Evolutionary conservation across 805 yeast species (phyloP).

Genomic region (Yamadazyma paraphyllophila): DNA sequence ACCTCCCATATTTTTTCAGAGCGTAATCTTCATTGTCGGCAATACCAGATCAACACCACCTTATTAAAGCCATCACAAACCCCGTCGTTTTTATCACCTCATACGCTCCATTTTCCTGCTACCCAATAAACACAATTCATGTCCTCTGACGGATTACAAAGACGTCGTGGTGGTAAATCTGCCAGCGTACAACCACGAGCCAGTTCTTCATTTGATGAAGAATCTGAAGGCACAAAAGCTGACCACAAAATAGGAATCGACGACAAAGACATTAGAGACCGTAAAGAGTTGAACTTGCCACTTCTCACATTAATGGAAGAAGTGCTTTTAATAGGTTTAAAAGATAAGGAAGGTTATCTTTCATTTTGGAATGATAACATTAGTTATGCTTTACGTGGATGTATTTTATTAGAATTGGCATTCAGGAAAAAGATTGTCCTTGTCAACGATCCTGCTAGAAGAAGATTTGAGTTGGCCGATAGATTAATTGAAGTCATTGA

Average conservation of each 20-base stretch:
- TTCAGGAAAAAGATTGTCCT: slow-evolving; percentile 85
- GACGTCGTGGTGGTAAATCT: slow-evolving; percentile 64
- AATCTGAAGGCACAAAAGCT: slow-evolving; percentile 22
- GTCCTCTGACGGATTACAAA: slow-evolving; percentile 56
- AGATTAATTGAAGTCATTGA: slow-evolving; percentile 85
- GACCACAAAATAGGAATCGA: slow-evolving; percentile 79
- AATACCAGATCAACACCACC: no score
- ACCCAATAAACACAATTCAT: no score
- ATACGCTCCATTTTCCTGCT: no score
- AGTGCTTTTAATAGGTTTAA: slow-evolving; percentile 86
- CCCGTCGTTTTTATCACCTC: no score
- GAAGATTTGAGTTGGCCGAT: slow-evolving; percentile 84
- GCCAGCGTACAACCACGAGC: slow-evolving; percentile 18
- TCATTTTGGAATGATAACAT: slow-evolving; percentile 98
- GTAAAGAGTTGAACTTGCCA: slow-evolving; percentile 51
- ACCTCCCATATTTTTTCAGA: no score
- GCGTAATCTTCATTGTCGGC: no score
- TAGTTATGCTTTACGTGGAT: slow-evolving; percentile 92
- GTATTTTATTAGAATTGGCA: slow-evolving; percentile 88
- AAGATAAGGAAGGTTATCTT: slow-evolving; percentile 93
- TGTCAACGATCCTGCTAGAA: slow-evolving; percentile 88
- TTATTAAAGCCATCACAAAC: no score
- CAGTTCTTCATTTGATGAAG: slow-evolving; percentile 22
- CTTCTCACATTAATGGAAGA: slow-evolving; percentile 93
- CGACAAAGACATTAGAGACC: slow-evolving; percentile 59